Conservation (phyloP, 1,284 basidiomycete genomes). For the Ceratobasidium sp. region DNA sequence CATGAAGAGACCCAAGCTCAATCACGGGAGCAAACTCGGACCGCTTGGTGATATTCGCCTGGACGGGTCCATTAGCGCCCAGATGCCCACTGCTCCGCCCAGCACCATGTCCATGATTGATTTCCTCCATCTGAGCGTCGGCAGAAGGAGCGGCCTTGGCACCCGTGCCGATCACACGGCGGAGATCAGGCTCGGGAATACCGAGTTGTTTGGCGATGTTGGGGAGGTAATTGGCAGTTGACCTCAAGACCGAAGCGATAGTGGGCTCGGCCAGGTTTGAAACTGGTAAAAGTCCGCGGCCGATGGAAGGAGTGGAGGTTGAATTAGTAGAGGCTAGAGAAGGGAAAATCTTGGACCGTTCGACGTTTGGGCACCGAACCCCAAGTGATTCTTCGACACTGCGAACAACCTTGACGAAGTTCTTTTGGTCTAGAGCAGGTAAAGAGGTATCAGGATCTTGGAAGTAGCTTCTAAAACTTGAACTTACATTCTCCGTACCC, state of each 20-base stretch:
- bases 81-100: no score
- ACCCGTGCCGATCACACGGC: no score
- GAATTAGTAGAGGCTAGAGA: constrained; percentile 46
- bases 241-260: constrained; percentile 44
- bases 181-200: no score
- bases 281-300: not conserved
- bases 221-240: not conserved
- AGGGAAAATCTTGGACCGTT: constrained; percentile 39
- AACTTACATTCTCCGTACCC: constrained; percentile 67
- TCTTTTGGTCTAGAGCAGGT: constrained; percentile 61
- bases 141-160: no score
- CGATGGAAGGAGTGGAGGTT: not conserved
- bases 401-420: constrained; percentile 73
- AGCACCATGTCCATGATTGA: no score
- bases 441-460: not conserved
- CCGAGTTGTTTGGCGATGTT: not conserved
- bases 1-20: no score
- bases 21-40: no score
- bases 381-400: constrained; percentile 68
- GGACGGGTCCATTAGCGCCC: no score
- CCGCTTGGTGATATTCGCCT: no score
- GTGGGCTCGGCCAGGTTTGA: constrained; percentile 49
- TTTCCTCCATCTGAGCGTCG: no score
- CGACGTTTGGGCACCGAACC: constrained; percentile 48
- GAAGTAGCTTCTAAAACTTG: not conserved